Evolutionary conservation across 352 stramenopile genomes (phyloP).

Genomic region (Globisporangium solare): DNA sequence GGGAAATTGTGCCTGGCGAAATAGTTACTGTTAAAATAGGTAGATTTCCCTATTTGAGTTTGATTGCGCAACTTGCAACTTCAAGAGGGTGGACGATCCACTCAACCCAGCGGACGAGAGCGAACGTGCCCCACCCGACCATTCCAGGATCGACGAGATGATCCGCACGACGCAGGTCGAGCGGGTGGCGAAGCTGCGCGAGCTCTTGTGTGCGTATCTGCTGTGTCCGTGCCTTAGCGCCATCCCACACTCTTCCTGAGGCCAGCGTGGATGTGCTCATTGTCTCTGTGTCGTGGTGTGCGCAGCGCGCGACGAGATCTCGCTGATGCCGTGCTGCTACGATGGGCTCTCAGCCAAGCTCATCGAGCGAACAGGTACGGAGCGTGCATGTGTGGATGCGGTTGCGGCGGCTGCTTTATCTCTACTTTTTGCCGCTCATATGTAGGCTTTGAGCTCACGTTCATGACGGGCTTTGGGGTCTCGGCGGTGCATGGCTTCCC

Average conservation of each 20-base stretch:
- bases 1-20: too few relatives aligned
- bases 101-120: too few relatives aligned
- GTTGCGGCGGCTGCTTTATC: too few relatives aligned
- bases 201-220: conserved; percentile 30
- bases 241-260: background rate
- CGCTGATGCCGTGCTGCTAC: conserved; percentile 88
- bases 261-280: too few relatives aligned
- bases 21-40: too few relatives aligned
- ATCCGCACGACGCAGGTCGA: conserved; percentile 32
- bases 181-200: conserved; percentile 40
- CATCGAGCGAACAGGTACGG: conserved; percentile 58
- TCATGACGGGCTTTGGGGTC: conserved; percentile 93
- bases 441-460: conserved; percentile 85
- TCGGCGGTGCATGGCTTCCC: conserved; percentile 83
- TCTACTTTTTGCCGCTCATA: too few relatives aligned
- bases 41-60: too few relatives aligned
- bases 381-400: too few relatives aligned
- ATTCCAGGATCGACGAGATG: background rate
- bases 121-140: too few relatives aligned
- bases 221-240: too few relatives aligned
- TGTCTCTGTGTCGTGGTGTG: background rate
- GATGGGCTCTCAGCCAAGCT: conserved; percentile 89
- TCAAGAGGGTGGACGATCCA: too few relatives aligned
- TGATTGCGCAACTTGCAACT: too few relatives aligned
- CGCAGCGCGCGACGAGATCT: conserved; percentile 50